Evolutionary conservation across 83 land plant species (phyloP), one percentile per base, ranked within the genome.

Genomic region (Picea mariana): DNA sequence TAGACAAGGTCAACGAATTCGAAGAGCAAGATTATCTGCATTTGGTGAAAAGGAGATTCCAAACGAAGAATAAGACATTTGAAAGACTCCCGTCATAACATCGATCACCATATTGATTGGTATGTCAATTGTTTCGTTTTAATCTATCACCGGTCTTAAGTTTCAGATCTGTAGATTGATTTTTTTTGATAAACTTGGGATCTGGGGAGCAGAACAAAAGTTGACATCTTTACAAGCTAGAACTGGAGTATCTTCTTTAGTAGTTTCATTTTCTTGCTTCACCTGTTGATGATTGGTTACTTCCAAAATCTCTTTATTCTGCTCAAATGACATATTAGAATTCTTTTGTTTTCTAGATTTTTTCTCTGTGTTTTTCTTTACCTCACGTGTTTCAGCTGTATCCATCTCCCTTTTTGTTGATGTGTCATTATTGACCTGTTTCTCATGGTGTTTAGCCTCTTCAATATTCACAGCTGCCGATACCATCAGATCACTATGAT

Each of bases 321-420:
- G 80, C 11, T 89, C 90, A 61, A 58, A 27, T 20, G 86, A 34
- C 24, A 79, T 67, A 66, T 90, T 93, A 13, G 85, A 84, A 66
- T 87, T 81, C 72, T 90, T 92, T 47, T 90, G 88, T 80, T 91
- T 93, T 66, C 79, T 89, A 1, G 91, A 83, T 63, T 87, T 93
- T 80, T 90, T 93, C 12, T 91, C 93, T 34, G 93, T 79, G 69
- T 78, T 68, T 86, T 87, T 93, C 80, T 85, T 93, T 4, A 21
- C 84, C 27, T 90, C 87, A 2, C 55, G 83, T 67, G 42, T 75
- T 73, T 92, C 90, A 75, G 47, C 60, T 77, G 3, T 79, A 81
- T 83, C 83, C 0, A 18, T 23, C 9, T 90, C 90, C 79, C 58
- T 85, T 11, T 6, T 77, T 16, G 13, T 11, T 17, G 78, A 40